These are phyloP conservation scores for Lotus japonicus DNA, from an alignment of 306 rosid genomes.

Conservation along the genomic window DNA sequence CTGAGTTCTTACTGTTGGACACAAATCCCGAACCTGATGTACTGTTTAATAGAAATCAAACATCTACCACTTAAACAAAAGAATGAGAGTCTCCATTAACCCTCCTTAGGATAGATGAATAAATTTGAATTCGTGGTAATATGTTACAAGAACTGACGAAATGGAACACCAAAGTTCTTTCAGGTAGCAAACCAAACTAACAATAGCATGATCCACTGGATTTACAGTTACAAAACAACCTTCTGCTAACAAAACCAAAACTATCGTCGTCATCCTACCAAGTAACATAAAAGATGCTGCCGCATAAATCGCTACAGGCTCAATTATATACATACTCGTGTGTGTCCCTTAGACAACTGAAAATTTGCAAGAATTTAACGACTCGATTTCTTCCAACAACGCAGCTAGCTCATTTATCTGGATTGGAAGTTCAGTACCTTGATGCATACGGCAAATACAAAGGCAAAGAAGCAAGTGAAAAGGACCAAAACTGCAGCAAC, in stretches of 20 bases:
- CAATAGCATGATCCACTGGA: conserved; percentile 1
- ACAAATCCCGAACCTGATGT: no score
- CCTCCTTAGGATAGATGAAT: conserved; percentile 29
- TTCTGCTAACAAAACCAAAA: conserved; percentile 15
- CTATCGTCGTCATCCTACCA: conserved; percentile 9
- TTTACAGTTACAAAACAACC: conserved; percentile 25
- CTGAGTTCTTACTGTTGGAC: no score
- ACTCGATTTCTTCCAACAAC: background rate
- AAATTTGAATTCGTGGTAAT: conserved; percentile 2
- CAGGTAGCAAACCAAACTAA: conserved; percentile 17
- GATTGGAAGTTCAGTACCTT: conserved; percentile 75
- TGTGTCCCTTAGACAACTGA: background rate
- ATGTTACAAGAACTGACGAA: conserved; percentile 17
- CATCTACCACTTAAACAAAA: no score
- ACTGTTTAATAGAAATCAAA: no score
- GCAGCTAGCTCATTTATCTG: conserved; percentile 45
- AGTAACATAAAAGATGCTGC: background rate
- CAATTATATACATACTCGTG: conserved; percentile 12
- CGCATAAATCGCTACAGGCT: conserved; percentile 16
- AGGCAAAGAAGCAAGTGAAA: conserved; percentile 78
- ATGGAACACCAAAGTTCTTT: conserved; percentile 1
- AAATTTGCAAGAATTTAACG: background rate
- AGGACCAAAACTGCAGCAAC: conserved; percentile 79
- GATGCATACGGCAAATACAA: conserved; percentile 68
- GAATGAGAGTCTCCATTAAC: no score